Conservation (phyloP, 176 grass and related monocot species). For the Neostapfia colusana region DNA sequence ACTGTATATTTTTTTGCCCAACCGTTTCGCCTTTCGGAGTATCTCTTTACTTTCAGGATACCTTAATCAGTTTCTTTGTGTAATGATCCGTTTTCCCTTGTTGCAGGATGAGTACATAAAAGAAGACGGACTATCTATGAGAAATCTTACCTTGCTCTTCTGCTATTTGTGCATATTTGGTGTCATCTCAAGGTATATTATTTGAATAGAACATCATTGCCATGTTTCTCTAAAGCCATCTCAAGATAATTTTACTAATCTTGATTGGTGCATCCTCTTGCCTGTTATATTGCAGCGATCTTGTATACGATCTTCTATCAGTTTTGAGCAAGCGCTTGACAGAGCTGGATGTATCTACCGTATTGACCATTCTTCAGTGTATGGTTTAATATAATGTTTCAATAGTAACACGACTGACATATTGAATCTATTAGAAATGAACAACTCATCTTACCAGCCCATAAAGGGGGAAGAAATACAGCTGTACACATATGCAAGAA, state of each 20-base stretch:
- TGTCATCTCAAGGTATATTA: conserved; percentile 70
- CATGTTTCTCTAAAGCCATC: conserved; percentile 22
- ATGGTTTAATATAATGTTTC: conserved; percentile 33
- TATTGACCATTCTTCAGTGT: conserved; percentile 79
- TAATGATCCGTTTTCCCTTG: conserved; percentile 9
- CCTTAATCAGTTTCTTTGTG: not conserved
- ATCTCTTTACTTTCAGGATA: not conserved
- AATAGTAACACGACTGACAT: not conserved
- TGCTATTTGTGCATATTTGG: conserved; percentile 83
- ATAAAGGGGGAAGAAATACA: no score
- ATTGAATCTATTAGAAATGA: not conserved
- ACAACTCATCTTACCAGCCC: no score
- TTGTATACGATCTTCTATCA: conserved; percentile 83
- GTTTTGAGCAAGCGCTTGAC: conserved; percentile 69
- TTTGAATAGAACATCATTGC: conserved; percentile 16
- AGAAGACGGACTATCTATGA: conserved; percentile 71
- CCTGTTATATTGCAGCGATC: conserved; percentile 50
- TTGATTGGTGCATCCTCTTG: not conserved
- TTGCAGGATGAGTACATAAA: conserved; percentile 81
- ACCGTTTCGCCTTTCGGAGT: not conserved
- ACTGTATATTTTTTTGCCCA: not conserved
- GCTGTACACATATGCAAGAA: no score
- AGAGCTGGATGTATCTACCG: conserved; percentile 77
- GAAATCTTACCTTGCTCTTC: conserved; percentile 76
- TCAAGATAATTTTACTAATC: conserved; percentile 28